Base-by-base conservation (phyloP, 108 stramenopile genomes). In the Seminavis robusta region DNA sequence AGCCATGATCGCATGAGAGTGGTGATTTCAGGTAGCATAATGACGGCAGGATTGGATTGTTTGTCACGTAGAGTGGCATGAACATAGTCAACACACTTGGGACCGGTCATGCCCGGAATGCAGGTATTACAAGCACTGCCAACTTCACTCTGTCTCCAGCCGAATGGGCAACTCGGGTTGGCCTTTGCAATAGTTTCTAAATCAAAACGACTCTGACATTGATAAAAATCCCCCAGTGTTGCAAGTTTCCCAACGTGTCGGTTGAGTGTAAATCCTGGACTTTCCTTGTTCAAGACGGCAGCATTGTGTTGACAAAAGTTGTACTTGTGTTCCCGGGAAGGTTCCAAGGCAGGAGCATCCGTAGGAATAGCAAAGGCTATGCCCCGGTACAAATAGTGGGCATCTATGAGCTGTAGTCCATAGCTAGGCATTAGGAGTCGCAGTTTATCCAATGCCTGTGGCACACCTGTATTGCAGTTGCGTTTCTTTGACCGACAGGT, bases 241-340 rank as follows among this genome's bases (percentile, higher is more conserved):
- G 48, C 19, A 4, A 50, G 29, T 13, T 29, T 33, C 13, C 48
- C 48, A 29, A 50, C 29, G 0, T 32, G 48, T 17, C 29, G 31
- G 29, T 50, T 50, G n/a, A 33, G 31, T 19, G 48, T 50, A 25
- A 50, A 50, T 6, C 48, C 48, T 13, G 31, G 31, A 13, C 16
- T 15, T 29, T 29, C 33, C 13, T 8, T 11, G 20, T 57, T 13
- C 13, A 57, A 27, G 4, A 38, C 25, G 9, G 27, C 29, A 11
- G 56, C 56, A 28, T 57, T 57, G 30, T 57, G 41, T 23, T 29
- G 38, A 37, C 56, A 57, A 43, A 57, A 57, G 15, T 57, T 38
- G 0, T 40, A 29, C 24, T 24, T 3, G 13, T 41, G 40, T n/a
- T 57, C 28, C 6, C 25, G 21, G 21, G 56, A 30, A 24, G 29